These are phyloP conservation scores for Annulohypoxylon stygium DNA, from an alignment of 495 filamentous ascomycete species.

Conservation along the genomic window DNA sequence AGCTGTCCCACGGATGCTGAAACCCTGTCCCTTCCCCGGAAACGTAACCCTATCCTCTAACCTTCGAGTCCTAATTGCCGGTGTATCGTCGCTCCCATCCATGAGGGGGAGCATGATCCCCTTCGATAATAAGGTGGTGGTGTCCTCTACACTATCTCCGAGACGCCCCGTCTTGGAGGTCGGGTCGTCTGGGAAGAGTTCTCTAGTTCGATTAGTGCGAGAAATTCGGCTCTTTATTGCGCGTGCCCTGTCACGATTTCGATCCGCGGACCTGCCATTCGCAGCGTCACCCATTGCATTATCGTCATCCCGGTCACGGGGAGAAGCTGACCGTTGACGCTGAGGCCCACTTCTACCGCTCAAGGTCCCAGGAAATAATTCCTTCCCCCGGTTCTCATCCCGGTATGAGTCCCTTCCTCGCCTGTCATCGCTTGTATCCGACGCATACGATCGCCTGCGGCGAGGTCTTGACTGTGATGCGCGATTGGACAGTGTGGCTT, in stretches of 20 bases:
- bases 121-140: constrained; percentile 68
- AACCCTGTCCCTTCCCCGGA: constrained; percentile 39
- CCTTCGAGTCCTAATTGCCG: constrained; percentile 24
- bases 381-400: constrained; percentile 57
- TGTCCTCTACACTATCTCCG: constrained; percentile 74
- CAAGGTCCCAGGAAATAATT: constrained; percentile 65
- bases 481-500: constrained; percentile 54
- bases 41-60: constrained; percentile 59
- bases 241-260: constrained; percentile 62
- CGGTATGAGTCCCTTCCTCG: constrained; percentile 46
- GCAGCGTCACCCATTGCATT: constrained; percentile 60
- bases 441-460: constrained; percentile 54
- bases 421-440: constrained; percentile 49
- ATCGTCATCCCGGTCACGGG: constrained; percentile 73
- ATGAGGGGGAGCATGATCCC: constrained; percentile 66
- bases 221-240: constrained; percentile 59
- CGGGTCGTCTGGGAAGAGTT: constrained; percentile 76
- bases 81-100: constrained; percentile 59
- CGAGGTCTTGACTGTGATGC: constrained; percentile 40
- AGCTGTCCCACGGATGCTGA: constrained; percentile 74
- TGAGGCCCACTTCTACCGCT: constrained; percentile 57
- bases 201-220: constrained; percentile 61
- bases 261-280: constrained; percentile 50
- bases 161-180: constrained; percentile 63
- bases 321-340: constrained; percentile 78